Conservation (phyloP, 371 early-diverging fungal genomes). For the Mycotypha africana region DNA sequence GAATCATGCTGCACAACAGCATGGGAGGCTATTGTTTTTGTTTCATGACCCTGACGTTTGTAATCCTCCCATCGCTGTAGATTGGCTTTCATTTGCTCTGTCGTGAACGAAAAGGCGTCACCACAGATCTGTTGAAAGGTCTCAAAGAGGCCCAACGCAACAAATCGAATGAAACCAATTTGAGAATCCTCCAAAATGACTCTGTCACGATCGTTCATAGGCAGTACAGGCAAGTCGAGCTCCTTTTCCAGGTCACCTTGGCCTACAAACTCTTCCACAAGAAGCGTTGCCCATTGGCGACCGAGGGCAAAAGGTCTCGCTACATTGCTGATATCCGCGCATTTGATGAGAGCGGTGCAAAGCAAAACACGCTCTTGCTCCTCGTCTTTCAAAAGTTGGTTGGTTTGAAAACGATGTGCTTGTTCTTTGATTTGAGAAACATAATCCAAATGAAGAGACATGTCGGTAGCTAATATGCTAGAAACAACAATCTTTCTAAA, state of each 20-base stretch:
- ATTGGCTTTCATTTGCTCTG: too few relatives aligned
- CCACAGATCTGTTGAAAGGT: too few relatives aligned
- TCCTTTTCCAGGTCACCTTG: conserved; percentile 64
- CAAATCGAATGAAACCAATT: conserved; percentile 62
- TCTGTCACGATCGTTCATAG: conserved; percentile 47
- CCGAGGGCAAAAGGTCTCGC: conserved; percentile 53
- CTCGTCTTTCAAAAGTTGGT: conserved; percentile 23
- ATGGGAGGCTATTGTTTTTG: too few relatives aligned
- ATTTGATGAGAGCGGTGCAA: conserved; percentile 72
- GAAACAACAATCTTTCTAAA: conserved; percentile 65
- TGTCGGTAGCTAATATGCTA: conserved; percentile 78
- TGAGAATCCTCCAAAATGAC: conserved; percentile 57
- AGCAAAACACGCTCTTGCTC: conserved; percentile 50
- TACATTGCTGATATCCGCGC: conserved; percentile 80
- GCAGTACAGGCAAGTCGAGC: conserved; percentile 47
- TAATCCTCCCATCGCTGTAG: too few relatives aligned
- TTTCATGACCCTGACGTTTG: too few relatives aligned
- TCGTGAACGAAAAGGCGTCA: too few relatives aligned
- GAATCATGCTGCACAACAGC: too few relatives aligned
- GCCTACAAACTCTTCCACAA: conserved; percentile 57
- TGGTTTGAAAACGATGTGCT: conserved; percentile 31
- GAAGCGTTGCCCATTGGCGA: conserved; percentile 48
- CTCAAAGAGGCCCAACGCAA: conserved; percentile 63
- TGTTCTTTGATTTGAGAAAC: conserved; percentile 64
- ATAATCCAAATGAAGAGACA: conserved; percentile 73